Evolutionary conservation across 164 flowering plant species (phyloP).

Genomic region (Amborella trichopoda): DNA sequence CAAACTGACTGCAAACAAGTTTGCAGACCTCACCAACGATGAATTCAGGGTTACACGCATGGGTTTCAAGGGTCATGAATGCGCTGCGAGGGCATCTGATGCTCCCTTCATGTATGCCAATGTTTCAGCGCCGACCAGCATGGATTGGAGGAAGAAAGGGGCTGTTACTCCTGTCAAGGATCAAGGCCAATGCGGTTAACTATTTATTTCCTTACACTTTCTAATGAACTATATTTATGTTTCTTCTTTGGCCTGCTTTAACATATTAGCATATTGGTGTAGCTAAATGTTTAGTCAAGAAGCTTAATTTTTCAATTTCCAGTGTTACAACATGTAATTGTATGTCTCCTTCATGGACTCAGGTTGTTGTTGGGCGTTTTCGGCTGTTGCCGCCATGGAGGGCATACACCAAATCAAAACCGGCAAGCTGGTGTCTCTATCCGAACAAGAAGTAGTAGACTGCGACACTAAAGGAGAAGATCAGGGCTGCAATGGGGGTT

Average conservation of each 20-base stretch:
- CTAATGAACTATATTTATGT: too few relatives aligned
- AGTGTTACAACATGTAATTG: background rate
- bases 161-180: slow-evolving; percentile 30
- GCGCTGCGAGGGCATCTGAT: too few relatives aligned
- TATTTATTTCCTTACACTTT: too few relatives aligned
- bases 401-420: slow-evolving; percentile 13
- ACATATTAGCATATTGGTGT: background rate
- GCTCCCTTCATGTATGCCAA: too few relatives aligned
- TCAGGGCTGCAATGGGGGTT: slow-evolving; percentile 16
- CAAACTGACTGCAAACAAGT: slow-evolving; percentile 16
- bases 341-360: too few relatives aligned
- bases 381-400: slow-evolving; percentile 20
- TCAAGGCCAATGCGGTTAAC: slow-evolving; percentile 42
- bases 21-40: slow-evolving; percentile 21
- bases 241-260: background rate
- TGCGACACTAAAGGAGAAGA: slow-evolving; percentile 14
- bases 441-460: slow-evolving; percentile 20
- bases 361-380: slow-evolving; percentile 23
- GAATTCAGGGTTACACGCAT: slow-evolving; percentile 13
- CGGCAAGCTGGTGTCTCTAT: slow-evolving; percentile 11
- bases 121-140: slow-evolving; percentile 4
- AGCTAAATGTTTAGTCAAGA: background rate
- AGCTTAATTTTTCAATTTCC: background rate
- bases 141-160: slow-evolving; percentile 32
- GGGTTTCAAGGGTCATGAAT: slow-evolving; percentile 14